Conservation (phyloP, 2,329 filamentous ascomycete species). For the Salinomyces thailandicus region DNA sequence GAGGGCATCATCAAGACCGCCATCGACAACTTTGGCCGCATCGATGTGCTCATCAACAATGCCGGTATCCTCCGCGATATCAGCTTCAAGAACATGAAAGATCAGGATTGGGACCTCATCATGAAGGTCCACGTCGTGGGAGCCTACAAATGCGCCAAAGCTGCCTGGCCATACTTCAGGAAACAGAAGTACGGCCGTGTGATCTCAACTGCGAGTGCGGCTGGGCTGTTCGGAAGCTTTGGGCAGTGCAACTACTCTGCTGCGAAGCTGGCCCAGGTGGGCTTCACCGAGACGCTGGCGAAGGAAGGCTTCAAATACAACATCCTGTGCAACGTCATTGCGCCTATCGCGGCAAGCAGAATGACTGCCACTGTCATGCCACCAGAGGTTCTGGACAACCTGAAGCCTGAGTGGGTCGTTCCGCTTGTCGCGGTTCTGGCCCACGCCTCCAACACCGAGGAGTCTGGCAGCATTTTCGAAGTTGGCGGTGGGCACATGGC, state of each 20-base stretch:
- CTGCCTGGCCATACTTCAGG: slow-evolving; percentile 93
- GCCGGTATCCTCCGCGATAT: slow-evolving; percentile 90
- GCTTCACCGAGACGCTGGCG: slow-evolving; percentile 93
- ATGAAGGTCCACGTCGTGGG: slow-evolving; percentile 87
- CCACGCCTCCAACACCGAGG: slow-evolving; percentile 70
- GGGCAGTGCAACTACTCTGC: slow-evolving; percentile 97
- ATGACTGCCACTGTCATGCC: slow-evolving; percentile 96
- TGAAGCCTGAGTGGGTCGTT: slow-evolving; percentile 91
- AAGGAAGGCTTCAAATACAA: slow-evolving; percentile 98
- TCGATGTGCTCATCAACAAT: slow-evolving; percentile 96
- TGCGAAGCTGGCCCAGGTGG: slow-evolving; percentile 88
- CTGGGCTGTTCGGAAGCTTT: slow-evolving; percentile 90
- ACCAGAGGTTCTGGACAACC: slow-evolving; percentile 72
- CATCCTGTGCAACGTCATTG: slow-evolving; percentile 89
- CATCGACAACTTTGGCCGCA: slow-evolving; percentile 68
- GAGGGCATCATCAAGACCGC: slow-evolving; percentile 89
- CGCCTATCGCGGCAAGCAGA: slow-evolving; percentile 85
- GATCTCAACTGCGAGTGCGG: slow-evolving; percentile 94
- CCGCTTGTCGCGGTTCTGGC: slow-evolving; percentile 81
- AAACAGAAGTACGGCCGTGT: slow-evolving; percentile 97
- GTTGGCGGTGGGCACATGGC: slow-evolving; percentile 84
- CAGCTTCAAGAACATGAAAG: slow-evolving; percentile 98
- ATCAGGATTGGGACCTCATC: slow-evolving; percentile 92
- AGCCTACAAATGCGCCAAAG: slow-evolving; percentile 87
- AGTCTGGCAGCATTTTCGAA: slow-evolving; percentile 87